Percentiles rank a stretch among this genome's conserved stretches.
Conservation (phyloP, 1,139 yeast species). For the Nakaseomyces kungkrabaensis region DNA sequence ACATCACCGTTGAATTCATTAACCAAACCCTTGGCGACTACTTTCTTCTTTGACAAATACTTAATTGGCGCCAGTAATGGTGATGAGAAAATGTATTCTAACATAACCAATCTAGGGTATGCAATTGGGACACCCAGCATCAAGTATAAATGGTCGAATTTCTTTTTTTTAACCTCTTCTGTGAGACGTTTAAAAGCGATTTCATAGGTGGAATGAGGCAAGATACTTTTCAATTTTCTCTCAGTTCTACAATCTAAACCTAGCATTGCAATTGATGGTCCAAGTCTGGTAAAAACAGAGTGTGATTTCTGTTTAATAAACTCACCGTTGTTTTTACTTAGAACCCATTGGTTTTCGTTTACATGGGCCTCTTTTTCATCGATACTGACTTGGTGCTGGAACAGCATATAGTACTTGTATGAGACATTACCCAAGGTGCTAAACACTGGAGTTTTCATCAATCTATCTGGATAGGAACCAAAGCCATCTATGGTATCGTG, state of each 20-base stretch:
- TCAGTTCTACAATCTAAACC: slow-evolving; percentile 94
- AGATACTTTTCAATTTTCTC: slow-evolving; percentile 52
- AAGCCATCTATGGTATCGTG: slow-evolving; percentile 94
- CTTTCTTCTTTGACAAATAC: slow-evolving; percentile 57
- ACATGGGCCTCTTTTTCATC: slow-evolving; percentile 22
- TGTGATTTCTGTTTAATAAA: slow-evolving; percentile 56
- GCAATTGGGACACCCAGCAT: slow-evolving; percentile 92
- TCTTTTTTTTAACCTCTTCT: slow-evolving; percentile 40
- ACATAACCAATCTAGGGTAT: slow-evolving; percentile 87
- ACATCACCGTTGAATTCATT: slow-evolving; percentile 88
- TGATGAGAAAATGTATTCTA: slow-evolving; percentile 64
- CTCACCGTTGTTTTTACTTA: slow-evolving; percentile 47
- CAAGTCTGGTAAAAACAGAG: slow-evolving; percentile 62
- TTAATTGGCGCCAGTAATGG: slow-evolving; percentile 54
- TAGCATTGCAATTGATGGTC: slow-evolving; percentile 56
- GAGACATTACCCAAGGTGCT: slow-evolving; percentile 66
- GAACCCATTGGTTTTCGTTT: slow-evolving; percentile 50
- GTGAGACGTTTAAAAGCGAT: slow-evolving; percentile 50
- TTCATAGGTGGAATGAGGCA: slow-evolving; percentile 48
- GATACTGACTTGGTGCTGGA: slow-evolving; percentile 74
- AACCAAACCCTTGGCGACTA: slow-evolving; percentile 58
- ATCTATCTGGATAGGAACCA: slow-evolving; percentile 70
- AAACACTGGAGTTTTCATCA: slow-evolving; percentile 66
- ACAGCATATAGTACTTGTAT: slow-evolving; percentile 76
- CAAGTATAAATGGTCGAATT: slow-evolving; percentile 64